Base-by-base conservation (phyloP, 179 eudicot species). In the Drosera spatulata region DNA sequence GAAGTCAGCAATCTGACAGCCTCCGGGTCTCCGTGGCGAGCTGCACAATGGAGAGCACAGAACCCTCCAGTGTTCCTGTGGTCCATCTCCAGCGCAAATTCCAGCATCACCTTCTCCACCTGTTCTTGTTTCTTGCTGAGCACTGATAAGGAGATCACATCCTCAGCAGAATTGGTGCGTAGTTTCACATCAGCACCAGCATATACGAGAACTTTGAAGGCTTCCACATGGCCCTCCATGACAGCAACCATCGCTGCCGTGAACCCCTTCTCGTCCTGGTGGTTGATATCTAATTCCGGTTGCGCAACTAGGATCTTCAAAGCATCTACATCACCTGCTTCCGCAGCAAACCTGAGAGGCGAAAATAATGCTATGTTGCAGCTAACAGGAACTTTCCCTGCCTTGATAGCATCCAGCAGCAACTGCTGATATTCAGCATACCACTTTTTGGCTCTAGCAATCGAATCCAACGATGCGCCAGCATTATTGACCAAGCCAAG, bases 151-250 rank as follows among this genome's bases (percentile, higher is more conserved):
- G 84, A 56, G 41, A 83, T 71, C 3, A 87, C 88, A 1, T 71
- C 83, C 50, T 91, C 94, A 13, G 95, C 96, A 7, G 69, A 71
- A 62, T 80, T 85, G 53, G 80, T 81, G 11, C 64, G 45, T 9
- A 78, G 73, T 70, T 83, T 88, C 6, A 88, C 85, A 58, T 91
- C 91, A 39, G 95, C 97, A 51, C 82, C 83, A 39, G 96, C 95
- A 70, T 83, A 79, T n/a, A 83, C 94, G 7, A 91, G 94, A 51
- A 85, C 7, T 11, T 81, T 77, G 64, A 91, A 91, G 41, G 82
- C 88, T 39, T 83, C 91, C 22, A 87, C 86, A 60, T 83, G 79
- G 55, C 93, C 93, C 64, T 75, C 75, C 56, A 62, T 55, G 55
- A 88, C 93, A 54, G 93, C 75, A 11, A 74, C 63, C 76, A 83